Percentiles rank a stretch among this genome's conserved stretches.
Conservation (phyloP, 2,329 filamentous ascomycete species). For the Verticillium albo-atrum region DNA sequence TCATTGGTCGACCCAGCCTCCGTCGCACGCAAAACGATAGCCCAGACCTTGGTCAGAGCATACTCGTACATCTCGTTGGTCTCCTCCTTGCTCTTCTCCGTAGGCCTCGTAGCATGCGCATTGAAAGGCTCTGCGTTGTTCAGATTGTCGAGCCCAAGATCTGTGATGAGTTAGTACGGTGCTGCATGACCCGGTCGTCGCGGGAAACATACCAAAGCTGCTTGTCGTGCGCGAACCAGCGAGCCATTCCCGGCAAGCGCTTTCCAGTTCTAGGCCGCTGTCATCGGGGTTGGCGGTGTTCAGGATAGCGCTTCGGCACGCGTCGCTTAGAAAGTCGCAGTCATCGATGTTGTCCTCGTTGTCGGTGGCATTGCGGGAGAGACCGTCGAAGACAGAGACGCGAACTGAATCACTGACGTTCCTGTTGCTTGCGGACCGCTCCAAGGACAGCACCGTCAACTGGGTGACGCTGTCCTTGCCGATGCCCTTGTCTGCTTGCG, state of each 20-base stretch:
- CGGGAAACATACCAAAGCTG: neutral
- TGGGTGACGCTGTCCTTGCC: neutral
- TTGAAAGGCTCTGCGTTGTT: neutral
- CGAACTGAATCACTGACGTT: neutral
- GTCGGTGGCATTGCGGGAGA: neutral
- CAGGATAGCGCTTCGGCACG: neutral
- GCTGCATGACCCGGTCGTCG: neutral
- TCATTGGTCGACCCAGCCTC: neutral
- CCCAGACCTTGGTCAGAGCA: neutral
- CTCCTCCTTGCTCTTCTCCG: neutral
- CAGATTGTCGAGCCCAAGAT: neutral
- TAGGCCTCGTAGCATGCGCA: neutral
- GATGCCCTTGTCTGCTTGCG: neutral
- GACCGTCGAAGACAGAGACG: neutral
- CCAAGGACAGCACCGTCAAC: neutral
- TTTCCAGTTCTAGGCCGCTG: neutral
- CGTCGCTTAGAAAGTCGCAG: neutral
- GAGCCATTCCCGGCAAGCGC: neutral
- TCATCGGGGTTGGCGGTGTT: neutral
- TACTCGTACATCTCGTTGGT: neutral
- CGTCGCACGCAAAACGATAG: neutral
- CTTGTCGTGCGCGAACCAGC: neutral
- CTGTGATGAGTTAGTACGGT: neutral
- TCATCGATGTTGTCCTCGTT: neutral
- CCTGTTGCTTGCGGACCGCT: neutral